Conservation (phyloP, 768 basidiomycete species). For the Rhodotorula sphaerocarpa region DNA sequence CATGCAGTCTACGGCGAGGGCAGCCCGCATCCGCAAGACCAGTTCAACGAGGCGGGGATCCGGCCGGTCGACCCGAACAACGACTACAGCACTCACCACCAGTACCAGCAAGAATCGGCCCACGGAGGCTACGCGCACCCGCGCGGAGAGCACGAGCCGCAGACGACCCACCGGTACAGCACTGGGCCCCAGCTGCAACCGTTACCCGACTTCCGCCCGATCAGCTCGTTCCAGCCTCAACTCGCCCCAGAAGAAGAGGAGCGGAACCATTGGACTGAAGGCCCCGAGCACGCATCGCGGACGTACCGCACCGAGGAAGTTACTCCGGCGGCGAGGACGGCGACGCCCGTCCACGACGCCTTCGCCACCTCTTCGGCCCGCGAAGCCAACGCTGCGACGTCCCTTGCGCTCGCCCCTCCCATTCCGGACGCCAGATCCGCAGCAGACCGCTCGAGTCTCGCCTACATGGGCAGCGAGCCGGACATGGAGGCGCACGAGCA, state of each 20-base stretch:
- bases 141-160: background rate
- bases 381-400: no score
- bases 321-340: no score
- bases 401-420: slow-evolving; percentile 4
- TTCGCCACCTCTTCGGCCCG: no score
- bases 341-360: slow-evolving; percentile 1
- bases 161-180: background rate
- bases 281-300: background rate
- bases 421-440: background rate
- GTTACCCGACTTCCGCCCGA: slow-evolving; percentile 22
- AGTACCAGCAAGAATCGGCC: background rate
- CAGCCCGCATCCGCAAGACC: background rate
- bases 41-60: background rate
- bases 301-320: background rate
- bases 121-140: no score
- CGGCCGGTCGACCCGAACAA: background rate
- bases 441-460: slow-evolving; percentile 23
- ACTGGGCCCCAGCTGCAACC: slow-evolving; percentile 26
- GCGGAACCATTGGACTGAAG: background rate
- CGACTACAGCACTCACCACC: background rate
- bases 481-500: slow-evolving; percentile 10
- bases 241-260: background rate
- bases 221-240: slow-evolving; percentile 4
- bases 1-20: background rate
- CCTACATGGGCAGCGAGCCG: slow-evolving; percentile 29